Evolutionary conservation across 2,329 filamentous ascomycete genomes (phyloP).

Genomic region (Alternaria longipes): DNA sequence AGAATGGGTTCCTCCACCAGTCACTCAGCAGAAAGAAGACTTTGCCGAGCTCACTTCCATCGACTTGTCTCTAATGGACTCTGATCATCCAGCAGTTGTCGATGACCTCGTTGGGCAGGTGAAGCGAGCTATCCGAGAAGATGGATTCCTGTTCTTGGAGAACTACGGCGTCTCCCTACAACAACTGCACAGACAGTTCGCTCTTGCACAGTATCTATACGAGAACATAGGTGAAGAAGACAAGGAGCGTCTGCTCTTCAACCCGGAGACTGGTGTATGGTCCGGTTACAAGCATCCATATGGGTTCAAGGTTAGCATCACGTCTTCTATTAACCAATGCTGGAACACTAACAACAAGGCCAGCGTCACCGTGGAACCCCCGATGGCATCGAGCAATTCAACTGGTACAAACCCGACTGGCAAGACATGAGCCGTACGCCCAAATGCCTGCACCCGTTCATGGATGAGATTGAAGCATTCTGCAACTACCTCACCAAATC

Average conservation of each 20-base stretch:
- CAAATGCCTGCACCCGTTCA: slow-evolving; percentile 59
- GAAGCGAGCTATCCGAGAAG: slow-evolving; percentile 45
- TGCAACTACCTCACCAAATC: slow-evolving; percentile 60
- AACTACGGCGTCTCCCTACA: slow-evolving; percentile 59
- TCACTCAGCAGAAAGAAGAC: slow-evolving; percentile 56
- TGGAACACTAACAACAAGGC: not conserved
- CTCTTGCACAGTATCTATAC: slow-evolving; percentile 61
- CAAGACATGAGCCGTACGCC: slow-evolving; percentile 56
- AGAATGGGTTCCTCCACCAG: slow-evolving; percentile 52
- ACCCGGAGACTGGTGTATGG: slow-evolving; percentile 60
- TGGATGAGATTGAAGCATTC: slow-evolving; percentile 61
- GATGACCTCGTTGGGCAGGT: slow-evolving; percentile 55
- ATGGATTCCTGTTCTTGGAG: slow-evolving; percentile 56
- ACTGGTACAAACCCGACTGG: slow-evolving; percentile 62
- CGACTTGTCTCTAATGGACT: slow-evolving; percentile 44
- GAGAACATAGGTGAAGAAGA: slow-evolving; percentile 61
- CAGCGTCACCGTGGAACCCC: slow-evolving; percentile 51
- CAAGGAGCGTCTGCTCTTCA: slow-evolving; percentile 59
- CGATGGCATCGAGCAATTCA: slow-evolving; percentile 65
- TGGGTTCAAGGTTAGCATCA: not conserved
- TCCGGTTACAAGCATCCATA: slow-evolving; percentile 62
- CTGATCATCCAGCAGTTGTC: slow-evolving; percentile 49
- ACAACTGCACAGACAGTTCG: slow-evolving; percentile 59
- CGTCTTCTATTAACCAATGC: not conserved
- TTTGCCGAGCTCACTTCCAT: slow-evolving; percentile 51